phyloP scores from a whole-genome alignment of 2,329 filamentous ascomycete genomes.

The Apiospora malaysiana region DNA sequence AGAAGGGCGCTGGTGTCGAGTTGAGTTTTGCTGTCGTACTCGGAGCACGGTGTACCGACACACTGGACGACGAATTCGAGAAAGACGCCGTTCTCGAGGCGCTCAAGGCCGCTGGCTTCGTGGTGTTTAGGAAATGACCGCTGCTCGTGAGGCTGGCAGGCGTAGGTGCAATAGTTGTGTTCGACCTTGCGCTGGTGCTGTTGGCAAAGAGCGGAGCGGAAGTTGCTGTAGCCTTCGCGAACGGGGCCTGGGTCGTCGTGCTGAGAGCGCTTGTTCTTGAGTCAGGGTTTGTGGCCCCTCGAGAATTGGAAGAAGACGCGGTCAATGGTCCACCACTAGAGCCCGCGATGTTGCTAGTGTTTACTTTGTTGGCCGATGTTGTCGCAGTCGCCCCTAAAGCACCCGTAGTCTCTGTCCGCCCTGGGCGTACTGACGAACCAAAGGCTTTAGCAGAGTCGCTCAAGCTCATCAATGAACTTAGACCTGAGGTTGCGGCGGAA shows the following conservation, averaged over 20 bases:
- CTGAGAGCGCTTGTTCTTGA: constrained; percentile 21
- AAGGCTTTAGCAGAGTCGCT: neutral
- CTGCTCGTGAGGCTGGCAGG: neutral
- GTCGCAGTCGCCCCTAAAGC: neutral
- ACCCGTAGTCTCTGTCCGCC: neutral
- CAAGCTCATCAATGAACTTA: neutral
- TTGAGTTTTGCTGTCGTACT: constrained; percentile 17
- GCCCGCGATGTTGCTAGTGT: neutral
- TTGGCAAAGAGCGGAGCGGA: constrained; percentile 23
- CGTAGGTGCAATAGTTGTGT: neutral
- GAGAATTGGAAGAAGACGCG: neutral
- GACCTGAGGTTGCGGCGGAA: neutral
- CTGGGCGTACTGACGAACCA: neutral
- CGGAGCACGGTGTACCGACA: constrained; percentile 3
- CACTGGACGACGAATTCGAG: constrained; percentile 1
- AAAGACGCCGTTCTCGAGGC: constrained; percentile 6
- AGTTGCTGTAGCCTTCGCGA: constrained; percentile 21
- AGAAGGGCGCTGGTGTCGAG: constrained; percentile 5
- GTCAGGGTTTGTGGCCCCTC: neutral
- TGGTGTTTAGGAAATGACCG: constrained; percentile 19
- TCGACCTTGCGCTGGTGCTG: constrained; percentile 18
- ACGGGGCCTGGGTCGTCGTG: constrained; percentile 8
- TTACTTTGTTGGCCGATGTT: neutral
- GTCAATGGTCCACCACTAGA: neutral
- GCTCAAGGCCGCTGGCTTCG: neutral